phyloP scores from a whole-genome alignment of 257 asterid species.

The Schizonepeta tenuifolia region DNA sequence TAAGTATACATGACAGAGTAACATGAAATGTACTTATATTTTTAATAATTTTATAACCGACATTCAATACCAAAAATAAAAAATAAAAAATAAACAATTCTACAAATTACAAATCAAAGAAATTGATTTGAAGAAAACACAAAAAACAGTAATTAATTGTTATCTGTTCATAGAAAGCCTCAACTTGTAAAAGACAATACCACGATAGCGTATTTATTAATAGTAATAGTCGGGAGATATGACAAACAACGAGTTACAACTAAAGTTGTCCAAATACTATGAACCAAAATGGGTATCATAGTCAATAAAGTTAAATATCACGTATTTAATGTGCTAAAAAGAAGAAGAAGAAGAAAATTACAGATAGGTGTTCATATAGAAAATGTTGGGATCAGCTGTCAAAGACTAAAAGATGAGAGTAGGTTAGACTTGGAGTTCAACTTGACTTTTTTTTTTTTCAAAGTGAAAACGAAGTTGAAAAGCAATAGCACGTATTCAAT shows the following conservation, averaged over 20 bases:
- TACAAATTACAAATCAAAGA: no score
- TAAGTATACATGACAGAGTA: no score
- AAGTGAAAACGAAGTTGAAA: slow-evolving; percentile 41
- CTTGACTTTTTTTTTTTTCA: slow-evolving; percentile 18
- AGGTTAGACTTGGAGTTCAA: slow-evolving; percentile 27
- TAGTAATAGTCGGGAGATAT: not conserved
- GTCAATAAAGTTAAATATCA: slow-evolving; percentile 16
- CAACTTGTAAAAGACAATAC: not conserved
- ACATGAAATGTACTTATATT: no score
- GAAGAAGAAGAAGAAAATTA: no score
- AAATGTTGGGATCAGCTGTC: slow-evolving; percentile 14
- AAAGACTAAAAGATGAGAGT: not conserved
- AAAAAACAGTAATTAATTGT: no score
- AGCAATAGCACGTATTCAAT: slow-evolving; percentile 39
- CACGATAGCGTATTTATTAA: not conserved
- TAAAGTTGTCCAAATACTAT: not conserved
- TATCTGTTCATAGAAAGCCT: not conserved
- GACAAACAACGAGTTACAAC: not conserved
- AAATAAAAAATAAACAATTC: not conserved
- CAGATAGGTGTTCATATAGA: not conserved
- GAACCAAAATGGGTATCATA: not conserved
- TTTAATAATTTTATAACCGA: no score
- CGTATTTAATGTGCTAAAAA: slow-evolving; percentile 17
- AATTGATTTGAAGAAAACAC: no score
- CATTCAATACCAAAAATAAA: no score